Evolutionary conservation across 148 eudicot species (phyloP), one percentile per base, ranked within the genome.

Genomic region (Pharnaceum exiguum): DNA sequence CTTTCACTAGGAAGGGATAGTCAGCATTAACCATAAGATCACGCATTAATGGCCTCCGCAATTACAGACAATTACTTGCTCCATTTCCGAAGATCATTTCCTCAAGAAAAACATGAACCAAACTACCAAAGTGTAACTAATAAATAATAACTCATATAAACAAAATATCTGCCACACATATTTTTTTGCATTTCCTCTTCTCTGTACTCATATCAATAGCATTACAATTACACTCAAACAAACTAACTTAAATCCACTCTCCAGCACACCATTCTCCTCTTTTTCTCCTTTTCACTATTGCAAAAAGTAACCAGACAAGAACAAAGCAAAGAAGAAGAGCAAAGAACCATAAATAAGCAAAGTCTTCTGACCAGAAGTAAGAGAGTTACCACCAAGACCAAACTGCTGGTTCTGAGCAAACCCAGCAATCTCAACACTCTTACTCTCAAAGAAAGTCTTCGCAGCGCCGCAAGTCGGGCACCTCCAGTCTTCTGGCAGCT

Each of bases 381-480:
- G 85, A 38, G 96, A 60, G 46, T 94, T 94, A 45, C 82, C 96
- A 22, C 99, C 99, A 8, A 94, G 49, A 15, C 99, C 99, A 75
- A 72, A 94, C 80, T 84, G 89, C 63, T 94, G 99, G 53, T 94
- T 94, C 79, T 89, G 71, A 36, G 95, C 99, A 77, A 94, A 94
- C 29, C 99, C 99, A 11, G 99, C 95, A 75, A 94, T 86, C 75
- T 94, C 96, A 27, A 89, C 86, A 63, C 99, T 89, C 79, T 89
- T 94, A 55, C 96, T 94, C 77, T 76, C 82, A 59, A 94, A 94
- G 68, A 94, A 94, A 16, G 70, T 73, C 79, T 84, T 69, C 0
- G 99, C 90, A 5, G 99, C 96, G 58, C 99, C 99, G 33, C 96
- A 94, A 3, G 99, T 94, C 7, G 96, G 79, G 51, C 99, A 94